These are phyloP conservation scores for Russula virescens DNA, from an alignment of 768 basidiomycete species.

Conservation along the genomic window DNA sequence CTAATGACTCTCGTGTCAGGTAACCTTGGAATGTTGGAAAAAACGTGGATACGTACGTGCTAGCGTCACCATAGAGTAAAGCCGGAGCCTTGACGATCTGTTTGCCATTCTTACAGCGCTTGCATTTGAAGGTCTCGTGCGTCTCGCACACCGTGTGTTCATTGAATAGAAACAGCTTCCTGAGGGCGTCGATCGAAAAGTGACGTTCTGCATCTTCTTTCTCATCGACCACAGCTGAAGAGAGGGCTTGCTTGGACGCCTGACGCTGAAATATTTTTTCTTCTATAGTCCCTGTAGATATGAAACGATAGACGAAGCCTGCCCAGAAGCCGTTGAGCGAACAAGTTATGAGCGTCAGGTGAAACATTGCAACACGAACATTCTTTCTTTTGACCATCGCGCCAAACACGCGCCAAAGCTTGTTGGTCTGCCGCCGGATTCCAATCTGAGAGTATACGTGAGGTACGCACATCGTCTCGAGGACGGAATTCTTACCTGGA, in stretches of 20 bases:
- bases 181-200: conserved; percentile 83
- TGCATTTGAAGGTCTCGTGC: conserved; percentile 98
- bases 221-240: conserved; percentile 97
- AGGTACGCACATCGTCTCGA: neutral
- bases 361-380: conserved; percentile 46
- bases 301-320: conserved; percentile 99
- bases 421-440: conserved; percentile 98
- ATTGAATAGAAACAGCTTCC: conserved; percentile 89
- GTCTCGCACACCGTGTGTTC: conserved; percentile 85
- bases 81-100: conserved; percentile 81
- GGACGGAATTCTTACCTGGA: conserved; percentile 54
- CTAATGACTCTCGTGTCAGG: conserved; percentile 37
- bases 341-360: neutral
- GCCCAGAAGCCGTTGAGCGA: conserved; percentile 1
- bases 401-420: conserved; percentile 97
- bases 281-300: conserved; percentile 94
- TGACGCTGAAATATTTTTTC: conserved; percentile 99
- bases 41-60: conserved; percentile 64
- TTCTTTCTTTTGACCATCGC: conserved; percentile 99
- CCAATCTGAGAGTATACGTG: conserved; percentile 59
- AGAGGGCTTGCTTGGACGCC: conserved; percentile 92
- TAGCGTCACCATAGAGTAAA: conserved; percentile 91
- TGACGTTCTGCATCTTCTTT: conserved; percentile 94
- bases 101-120: conserved; percentile 80
- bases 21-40: neutral